Conservation (phyloP, 2,329 filamentous ascomycete species). For the Colletotrichum sansevieriae region DNA sequence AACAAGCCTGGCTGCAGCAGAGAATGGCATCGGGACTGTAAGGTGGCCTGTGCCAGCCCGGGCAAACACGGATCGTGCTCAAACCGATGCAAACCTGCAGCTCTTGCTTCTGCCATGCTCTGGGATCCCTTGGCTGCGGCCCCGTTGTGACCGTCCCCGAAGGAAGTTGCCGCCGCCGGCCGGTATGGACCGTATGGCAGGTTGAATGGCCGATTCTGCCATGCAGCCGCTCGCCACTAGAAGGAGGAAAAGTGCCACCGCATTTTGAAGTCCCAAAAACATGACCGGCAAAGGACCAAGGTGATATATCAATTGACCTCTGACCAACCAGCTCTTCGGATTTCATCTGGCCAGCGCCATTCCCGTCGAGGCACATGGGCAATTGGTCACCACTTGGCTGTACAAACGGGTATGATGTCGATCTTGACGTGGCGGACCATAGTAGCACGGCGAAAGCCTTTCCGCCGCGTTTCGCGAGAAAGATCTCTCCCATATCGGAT, state of each 20-base stretch:
- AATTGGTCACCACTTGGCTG: constrained; percentile 11
- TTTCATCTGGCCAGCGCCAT: not conserved
- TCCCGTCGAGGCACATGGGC: constrained; percentile 23
- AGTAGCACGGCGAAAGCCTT: constrained; percentile 22
- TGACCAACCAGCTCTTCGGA: constrained; percentile 23
- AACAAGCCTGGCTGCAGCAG: constrained; percentile 17
- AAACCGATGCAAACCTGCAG: constrained; percentile 28
- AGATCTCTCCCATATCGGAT: not conserved
- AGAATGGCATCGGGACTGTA: constrained; percentile 5
- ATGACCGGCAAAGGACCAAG: not conserved
- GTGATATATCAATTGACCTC: not conserved
- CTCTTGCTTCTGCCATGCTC: constrained; percentile 7
- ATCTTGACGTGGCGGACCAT: not conserved
- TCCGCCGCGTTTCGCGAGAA: not conserved
- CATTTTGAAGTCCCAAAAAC: constrained; percentile 12
- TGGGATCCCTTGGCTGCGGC: constrained; percentile 14
- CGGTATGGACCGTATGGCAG: constrained; percentile 14
- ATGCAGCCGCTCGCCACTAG: not conserved
- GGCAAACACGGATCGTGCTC: constrained; percentile 35
- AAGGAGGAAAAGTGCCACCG: not conserved
- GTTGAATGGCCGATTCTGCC: constrained; percentile 8
- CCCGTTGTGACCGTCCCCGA: constrained; percentile 19
- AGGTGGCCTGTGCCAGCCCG: constrained; percentile 28
- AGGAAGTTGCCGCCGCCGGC: constrained; percentile 17
- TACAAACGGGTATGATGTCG: not conserved